A percentile compares a stretch with the other conserved stretches of the same genome.
These are phyloP conservation scores for Metschnikowia lochheadii DNA, from an alignment of 805 yeast species.

Conservation along the genomic window DNA sequence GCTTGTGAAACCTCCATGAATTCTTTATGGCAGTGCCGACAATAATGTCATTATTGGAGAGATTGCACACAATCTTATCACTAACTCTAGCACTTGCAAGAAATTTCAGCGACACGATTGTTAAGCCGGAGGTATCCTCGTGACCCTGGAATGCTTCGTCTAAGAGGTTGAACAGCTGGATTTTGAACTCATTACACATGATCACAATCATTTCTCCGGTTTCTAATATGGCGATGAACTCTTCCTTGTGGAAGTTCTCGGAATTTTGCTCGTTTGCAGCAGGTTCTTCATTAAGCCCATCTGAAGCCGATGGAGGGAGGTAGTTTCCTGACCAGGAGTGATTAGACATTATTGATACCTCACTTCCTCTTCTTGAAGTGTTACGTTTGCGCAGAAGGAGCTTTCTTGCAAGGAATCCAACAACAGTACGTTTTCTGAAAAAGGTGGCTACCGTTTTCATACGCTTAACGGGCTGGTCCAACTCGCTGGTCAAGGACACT, in stretches of 20 bases:
- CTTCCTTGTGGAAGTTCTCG: slow-evolving; percentile 30
- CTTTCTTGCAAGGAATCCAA: slow-evolving; percentile 40
- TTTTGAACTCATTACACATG: slow-evolving; percentile 46
- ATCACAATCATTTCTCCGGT: slow-evolving; percentile 48
- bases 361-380: slow-evolving; percentile 31
- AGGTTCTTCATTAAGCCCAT: background rate
- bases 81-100: slow-evolving; percentile 69
- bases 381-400: slow-evolving; percentile 23
- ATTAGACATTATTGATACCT: slow-evolving; percentile 22
- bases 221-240: slow-evolving; percentile 50
- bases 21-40: slow-evolving; percentile 65
- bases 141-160: slow-evolving; percentile 17
- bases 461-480: slow-evolving; percentile 19
- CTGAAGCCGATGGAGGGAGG: slow-evolving; percentile 23
- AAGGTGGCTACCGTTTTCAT: slow-evolving; percentile 51
- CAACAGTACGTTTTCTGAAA: slow-evolving; percentile 53
- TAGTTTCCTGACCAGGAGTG: slow-evolving; percentile 30
- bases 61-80: slow-evolving; percentile 61
- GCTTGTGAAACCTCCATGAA: slow-evolving; percentile 56
- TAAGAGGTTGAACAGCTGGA: slow-evolving; percentile 27
- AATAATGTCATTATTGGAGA: slow-evolving; percentile 47
- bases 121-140: slow-evolving; percentile 9
- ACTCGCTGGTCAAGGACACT: slow-evolving; percentile 35
- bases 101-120: slow-evolving; percentile 50
- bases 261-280: background rate